Evolutionary conservation across 2,329 filamentous ascomycete species (phyloP).

Genomic region (Penicillium sp.): DNA sequence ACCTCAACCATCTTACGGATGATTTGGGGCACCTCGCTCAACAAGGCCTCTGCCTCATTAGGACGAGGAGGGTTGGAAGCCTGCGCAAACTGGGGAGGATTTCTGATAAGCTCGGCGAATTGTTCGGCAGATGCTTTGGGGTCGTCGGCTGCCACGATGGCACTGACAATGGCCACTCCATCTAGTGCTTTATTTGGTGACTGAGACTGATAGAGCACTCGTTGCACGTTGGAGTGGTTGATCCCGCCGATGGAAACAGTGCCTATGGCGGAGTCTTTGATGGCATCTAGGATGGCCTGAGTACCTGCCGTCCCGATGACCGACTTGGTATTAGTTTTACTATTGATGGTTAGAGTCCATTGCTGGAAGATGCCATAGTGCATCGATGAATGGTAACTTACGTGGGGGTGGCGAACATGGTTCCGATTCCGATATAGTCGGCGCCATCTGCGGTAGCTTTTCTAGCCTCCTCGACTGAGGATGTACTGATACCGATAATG

Average conservation of each 20-base stretch:
- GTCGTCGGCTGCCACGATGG: conserved; percentile 71
- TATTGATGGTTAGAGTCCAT: conserved; percentile 34
- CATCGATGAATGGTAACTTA: conserved; percentile 40
- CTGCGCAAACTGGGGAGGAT: conserved; percentile 35
- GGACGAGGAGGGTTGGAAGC: conserved; percentile 27
- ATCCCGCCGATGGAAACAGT: conserved; percentile 85
- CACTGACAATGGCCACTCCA: conserved; percentile 85
- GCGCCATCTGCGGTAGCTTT: conserved; percentile 72
- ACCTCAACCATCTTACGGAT: conserved; percentile 60
- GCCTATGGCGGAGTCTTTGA: conserved; percentile 51
- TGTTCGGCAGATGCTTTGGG: conserved; percentile 62
- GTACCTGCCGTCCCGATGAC: conserved; percentile 74
- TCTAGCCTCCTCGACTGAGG: conserved; percentile 68
- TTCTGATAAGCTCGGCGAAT: conserved; percentile 57
- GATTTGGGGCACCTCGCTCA: conserved; percentile 45
- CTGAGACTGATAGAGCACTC: conserved; percentile 69
- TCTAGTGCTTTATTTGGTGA: conserved; percentile 61
- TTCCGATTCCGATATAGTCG: conserved; percentile 87
- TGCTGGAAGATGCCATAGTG: neutral
- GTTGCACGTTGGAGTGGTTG: conserved; percentile 70
- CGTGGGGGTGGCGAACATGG: conserved; percentile 82
- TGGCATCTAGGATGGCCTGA: conserved; percentile 61
- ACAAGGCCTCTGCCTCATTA: conserved; percentile 29
- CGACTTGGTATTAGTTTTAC: conserved; percentile 81
- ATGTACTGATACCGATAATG: conserved; percentile 88